phyloP scores from a whole-genome alignment of 108 stramenopile genomes.

The Conticribra guillardii region DNA sequence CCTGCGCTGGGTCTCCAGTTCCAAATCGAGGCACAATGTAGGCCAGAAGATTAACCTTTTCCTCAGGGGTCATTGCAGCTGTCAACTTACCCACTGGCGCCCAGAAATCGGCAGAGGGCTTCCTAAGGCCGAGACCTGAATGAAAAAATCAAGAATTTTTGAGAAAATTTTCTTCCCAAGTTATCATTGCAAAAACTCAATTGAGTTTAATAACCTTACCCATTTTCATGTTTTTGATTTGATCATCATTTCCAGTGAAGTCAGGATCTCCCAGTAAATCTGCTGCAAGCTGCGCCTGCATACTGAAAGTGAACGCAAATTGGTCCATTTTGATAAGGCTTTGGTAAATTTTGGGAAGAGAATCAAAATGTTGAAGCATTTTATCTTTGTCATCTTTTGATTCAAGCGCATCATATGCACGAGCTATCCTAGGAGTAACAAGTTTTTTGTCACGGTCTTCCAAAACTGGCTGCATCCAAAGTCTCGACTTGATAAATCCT shows the following conservation, averaged over 20 bases:
- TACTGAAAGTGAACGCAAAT: not conserved
- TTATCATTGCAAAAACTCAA: not conserved
- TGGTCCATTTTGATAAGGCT: conserved; percentile 6
- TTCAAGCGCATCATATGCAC: conserved; percentile 52
- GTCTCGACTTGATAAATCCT: conserved; percentile 69
- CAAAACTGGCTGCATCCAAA: conserved; percentile 85
- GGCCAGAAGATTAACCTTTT: conserved; percentile 85
- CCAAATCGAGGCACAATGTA: conserved; percentile 87
- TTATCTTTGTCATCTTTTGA: conserved; percentile 40
- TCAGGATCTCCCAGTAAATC: conserved; percentile 72
- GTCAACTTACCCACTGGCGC: conserved; percentile 86
- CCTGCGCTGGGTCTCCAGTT: conserved; percentile 68
- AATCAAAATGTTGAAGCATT: conserved; percentile 60
- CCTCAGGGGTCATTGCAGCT: conserved; percentile 77
- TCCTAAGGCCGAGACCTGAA: conserved; percentile 80
- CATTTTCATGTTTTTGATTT: conserved; percentile 80
- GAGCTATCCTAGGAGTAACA: conserved; percentile 74
- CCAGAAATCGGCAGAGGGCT: conserved; percentile 87
- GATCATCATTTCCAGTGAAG: conserved; percentile 79
- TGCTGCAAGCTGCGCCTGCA: conserved; percentile 92
- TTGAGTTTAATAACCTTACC: conserved; percentile 68
- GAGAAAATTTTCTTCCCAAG: not conserved
- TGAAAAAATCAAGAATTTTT: no score
- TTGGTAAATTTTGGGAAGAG: conserved; percentile 82
- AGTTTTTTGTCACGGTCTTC: conserved; percentile 87